phyloP scores from a whole-genome alignment of 2,329 filamentous ascomycete species.

The Colletotrichum kahawae region DNA sequence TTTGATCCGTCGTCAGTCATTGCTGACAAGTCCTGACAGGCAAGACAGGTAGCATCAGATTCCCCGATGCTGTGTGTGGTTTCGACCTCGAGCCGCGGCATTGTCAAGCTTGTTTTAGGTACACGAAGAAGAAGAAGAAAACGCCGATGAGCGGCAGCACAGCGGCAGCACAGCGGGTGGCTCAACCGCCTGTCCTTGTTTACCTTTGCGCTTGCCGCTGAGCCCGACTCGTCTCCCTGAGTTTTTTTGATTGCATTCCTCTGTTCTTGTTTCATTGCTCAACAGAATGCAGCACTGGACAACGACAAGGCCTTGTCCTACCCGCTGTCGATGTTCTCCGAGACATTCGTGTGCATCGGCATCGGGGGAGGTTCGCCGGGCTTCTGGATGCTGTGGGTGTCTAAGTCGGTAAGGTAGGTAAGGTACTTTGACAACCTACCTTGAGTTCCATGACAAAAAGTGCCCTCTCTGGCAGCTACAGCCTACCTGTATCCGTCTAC shows the following conservation, averaged over 20 bases:
- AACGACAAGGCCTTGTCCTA: not conserved
- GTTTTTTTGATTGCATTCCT: not conserved
- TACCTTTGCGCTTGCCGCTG: not conserved
- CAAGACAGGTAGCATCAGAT: not conserved
- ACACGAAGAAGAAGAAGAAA: not conserved
- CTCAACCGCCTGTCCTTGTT: not conserved
- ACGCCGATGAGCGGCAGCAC: not conserved
- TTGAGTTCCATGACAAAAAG: too few relatives aligned
- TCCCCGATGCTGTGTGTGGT: not conserved
- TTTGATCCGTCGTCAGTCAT: not conserved
- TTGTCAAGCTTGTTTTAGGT: slow-evolving; percentile 4
- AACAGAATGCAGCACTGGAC: not conserved
- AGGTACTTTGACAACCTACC: too few relatives aligned
- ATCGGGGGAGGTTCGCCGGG: not conserved
- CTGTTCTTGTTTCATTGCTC: not conserved
- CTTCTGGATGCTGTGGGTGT: not conserved
- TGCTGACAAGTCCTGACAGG: not conserved
- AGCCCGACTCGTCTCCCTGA: not conserved
- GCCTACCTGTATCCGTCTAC: too few relatives aligned
- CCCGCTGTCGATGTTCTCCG: not conserved
- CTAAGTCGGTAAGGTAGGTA: not conserved
- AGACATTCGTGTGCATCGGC: not conserved
- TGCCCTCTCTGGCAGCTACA: too few relatives aligned
- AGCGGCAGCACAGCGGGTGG: not conserved
- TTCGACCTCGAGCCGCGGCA: not conserved